Evolutionary conservation across 2,329 filamentous ascomycete genomes (phyloP).

Genomic region (Fusarium verrucosum): DNA sequence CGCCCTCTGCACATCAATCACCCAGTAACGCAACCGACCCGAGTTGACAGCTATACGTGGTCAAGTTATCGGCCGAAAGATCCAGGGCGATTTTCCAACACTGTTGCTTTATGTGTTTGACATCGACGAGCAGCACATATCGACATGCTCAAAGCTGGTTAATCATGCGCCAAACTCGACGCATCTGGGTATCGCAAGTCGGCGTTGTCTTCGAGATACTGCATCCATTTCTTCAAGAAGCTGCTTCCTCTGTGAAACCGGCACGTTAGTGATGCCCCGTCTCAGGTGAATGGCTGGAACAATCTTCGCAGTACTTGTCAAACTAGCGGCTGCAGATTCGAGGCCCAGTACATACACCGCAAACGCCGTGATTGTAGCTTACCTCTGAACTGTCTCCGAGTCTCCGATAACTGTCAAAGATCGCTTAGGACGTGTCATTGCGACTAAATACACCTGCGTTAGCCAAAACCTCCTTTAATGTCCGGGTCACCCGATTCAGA

Average conservation of each 20-base stretch:
- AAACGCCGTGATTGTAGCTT: conserved; percentile 54
- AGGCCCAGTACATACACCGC: conserved; percentile 12
- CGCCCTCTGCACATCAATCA: conserved; percentile 6
- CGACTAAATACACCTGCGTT: conserved; percentile 73
- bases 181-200: conserved; percentile 89
- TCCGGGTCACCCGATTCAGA: conserved; percentile 1
- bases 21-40: too few species aligned
- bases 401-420: conserved; percentile 93
- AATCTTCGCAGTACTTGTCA: conserved; percentile 27
- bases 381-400: conserved; percentile 90
- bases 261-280: conserved; percentile 31
- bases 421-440: conserved; percentile 94
- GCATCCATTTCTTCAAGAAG: conserved; percentile 93
- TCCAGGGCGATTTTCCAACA: not conserved
- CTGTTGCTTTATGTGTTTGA: not conserved
- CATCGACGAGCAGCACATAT: not conserved
- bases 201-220: conserved; percentile 85
- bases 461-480: conserved; percentile 20
- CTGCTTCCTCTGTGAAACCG: conserved; percentile 72
- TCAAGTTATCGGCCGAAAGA: conserved; percentile 22
- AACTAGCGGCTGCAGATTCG: conserved; percentile 17
- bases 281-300: conserved; percentile 38
- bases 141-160: not conserved
- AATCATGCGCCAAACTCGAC: conserved; percentile 48
- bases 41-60: conserved; percentile 5